Percentiles rank a stretch among this genome's conserved stretches.
These are phyloP conservation scores for Nicotiana undulata DNA, from an alignment of 257 asterid species.

Conservation along the genomic window DNA sequence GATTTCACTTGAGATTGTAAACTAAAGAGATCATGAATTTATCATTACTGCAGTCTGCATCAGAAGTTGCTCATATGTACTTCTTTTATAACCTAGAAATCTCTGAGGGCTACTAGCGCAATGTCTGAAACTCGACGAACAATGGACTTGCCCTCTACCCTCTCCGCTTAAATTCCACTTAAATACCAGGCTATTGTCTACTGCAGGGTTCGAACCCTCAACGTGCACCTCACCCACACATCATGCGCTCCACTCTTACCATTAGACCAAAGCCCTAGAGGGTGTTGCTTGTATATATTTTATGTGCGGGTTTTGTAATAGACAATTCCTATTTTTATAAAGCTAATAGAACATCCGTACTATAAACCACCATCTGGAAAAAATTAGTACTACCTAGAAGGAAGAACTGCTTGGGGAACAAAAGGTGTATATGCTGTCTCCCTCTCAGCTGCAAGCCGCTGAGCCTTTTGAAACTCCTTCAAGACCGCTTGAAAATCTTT, in stretches of 20 bases:
- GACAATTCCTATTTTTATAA: neutral
- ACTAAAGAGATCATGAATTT: neutral
- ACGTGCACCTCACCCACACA: neutral
- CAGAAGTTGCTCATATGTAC: neutral
- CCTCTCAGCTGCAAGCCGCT: conserved; percentile 67
- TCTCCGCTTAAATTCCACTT: neutral
- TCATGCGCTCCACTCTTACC: neutral
- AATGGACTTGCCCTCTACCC: neutral
- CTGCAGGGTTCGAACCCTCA: neutral
- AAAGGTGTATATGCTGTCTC: conserved; percentile 75
- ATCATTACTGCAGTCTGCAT: neutral
- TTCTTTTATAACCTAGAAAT: neutral
- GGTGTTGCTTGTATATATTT: neutral
- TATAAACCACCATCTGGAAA: neutral
- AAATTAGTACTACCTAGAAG: conserved; percentile 42
- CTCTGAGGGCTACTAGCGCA: neutral
- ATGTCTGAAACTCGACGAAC: neutral
- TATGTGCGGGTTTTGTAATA: neutral
- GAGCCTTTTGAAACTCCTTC: conserved; percentile 34
- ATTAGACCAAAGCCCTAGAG: neutral
- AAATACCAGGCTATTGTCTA: neutral
- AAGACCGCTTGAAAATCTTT: conserved; percentile 74
- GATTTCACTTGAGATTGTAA: neutral
- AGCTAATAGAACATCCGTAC: neutral
- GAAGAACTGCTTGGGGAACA: conserved; percentile 43